Percentiles rank a stretch among this genome's conserved stretches.
These are phyloP conservation scores for Amaranthus tricolor DNA, from an alignment of 179 eudicot genomes.

Conservation along the genomic window DNA sequence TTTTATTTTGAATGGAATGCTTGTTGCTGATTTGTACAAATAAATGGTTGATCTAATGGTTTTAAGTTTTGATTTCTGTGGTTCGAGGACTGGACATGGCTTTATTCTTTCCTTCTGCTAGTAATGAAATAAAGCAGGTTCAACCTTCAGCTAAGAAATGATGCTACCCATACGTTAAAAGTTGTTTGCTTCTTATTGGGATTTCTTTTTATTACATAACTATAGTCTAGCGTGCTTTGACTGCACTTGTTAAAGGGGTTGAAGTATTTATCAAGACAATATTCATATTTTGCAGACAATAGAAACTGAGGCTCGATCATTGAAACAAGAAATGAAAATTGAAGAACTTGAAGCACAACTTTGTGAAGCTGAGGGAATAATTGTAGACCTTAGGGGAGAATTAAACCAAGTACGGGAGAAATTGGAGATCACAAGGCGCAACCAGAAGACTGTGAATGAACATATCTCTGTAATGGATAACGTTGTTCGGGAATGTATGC, in stretches of 20 bases:
- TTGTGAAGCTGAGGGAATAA: slow-evolving; percentile 68
- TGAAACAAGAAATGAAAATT: slow-evolving; percentile 61
- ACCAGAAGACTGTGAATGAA: slow-evolving; percentile 19
- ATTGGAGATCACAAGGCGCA: slow-evolving; percentile 39
- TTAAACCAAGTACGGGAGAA: slow-evolving; percentile 46
- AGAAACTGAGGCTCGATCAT: slow-evolving; percentile 49
- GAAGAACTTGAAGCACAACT: slow-evolving; percentile 89
- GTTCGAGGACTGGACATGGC: not conserved
- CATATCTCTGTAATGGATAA: slow-evolving; percentile 16
- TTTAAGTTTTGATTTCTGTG: not conserved
- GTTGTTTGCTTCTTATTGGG: not conserved
- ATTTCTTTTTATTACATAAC: not conserved
- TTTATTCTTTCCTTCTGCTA: not conserved
- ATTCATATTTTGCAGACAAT: slow-evolving; percentile 38
- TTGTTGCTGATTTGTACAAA: not conserved
- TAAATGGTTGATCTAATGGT: not conserved
- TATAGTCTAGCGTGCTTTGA: not conserved
- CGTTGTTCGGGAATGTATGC: slow-evolving; percentile 17
- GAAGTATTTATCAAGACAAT: not conserved
- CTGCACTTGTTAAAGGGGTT: not conserved
- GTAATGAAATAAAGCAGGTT: not conserved
- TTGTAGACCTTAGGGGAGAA: slow-evolving; percentile 72
- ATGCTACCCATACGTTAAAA: not conserved
- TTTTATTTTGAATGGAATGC: not conserved
- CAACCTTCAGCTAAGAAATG: not conserved